A percentile compares a stretch with the other conserved stretches of the same genome.
Evolutionary conservation across 805 yeast species (phyloP).

Genomic region (Saccharomycopsis selenospora): DNA sequence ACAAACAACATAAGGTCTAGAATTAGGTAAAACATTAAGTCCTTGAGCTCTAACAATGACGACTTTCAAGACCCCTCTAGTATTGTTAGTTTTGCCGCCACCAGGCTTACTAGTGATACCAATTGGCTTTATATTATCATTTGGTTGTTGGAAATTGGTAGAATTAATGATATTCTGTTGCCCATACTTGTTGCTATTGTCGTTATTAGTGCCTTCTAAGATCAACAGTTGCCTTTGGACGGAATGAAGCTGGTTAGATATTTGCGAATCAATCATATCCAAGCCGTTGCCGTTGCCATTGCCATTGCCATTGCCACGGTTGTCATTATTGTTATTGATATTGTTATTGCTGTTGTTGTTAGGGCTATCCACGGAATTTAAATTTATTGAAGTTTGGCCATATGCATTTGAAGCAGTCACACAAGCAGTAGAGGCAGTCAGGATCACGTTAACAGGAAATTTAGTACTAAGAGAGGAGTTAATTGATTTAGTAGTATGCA

Average conservation of each 20-base stretch:
- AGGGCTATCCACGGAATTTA: constrained; percentile 19
- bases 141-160: no score
- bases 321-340: constrained; percentile 13
- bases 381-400: constrained; percentile 18
- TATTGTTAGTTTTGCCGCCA: constrained; percentile 47
- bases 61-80: constrained; percentile 76
- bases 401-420: constrained; percentile 19
- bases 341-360: constrained; percentile 20
- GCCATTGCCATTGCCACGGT: constrained; percentile 20
- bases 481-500: constrained; percentile 1
- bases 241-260: neutral
- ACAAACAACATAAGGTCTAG: constrained; percentile 85
- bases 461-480: constrained; percentile 10
- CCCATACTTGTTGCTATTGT: no score
- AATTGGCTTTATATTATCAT: no score
- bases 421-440: constrained; percentile 17
- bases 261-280: neutral
- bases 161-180: no score
- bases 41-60: constrained; percentile 74
- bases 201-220: no score
- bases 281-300: constrained; percentile 16
- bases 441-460: constrained; percentile 14
- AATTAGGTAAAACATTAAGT: constrained; percentile 46
- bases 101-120: constrained; percentile 38
- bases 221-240: neutral